phyloP scores from a whole-genome alignment of 2,329 filamentous ascomycete species.

The Pseudogymnoascus sp. region DNA sequence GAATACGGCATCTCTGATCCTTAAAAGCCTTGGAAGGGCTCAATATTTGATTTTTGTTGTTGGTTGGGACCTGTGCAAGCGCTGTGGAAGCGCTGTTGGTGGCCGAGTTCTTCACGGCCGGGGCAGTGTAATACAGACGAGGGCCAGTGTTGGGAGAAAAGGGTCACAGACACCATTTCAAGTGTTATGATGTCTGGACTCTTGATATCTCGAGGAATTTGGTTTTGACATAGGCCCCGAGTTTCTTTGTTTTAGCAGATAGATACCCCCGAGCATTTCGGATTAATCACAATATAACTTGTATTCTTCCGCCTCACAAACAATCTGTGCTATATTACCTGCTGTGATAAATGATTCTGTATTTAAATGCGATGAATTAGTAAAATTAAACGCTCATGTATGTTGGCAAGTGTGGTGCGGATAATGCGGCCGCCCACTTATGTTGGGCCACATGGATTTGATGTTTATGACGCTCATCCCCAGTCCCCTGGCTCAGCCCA shows the following conservation, averaged over 20 bases:
- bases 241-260: background rate
- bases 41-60: constrained; percentile 8
- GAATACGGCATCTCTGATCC: constrained; percentile 93
- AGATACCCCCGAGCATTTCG: background rate
- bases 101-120: background rate
- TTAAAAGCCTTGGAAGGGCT: constrained; percentile 45
- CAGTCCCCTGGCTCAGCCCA: background rate
- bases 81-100: background rate
- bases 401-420: background rate
- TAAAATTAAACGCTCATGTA: background rate
- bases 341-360: background rate
- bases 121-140: background rate
- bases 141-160: background rate
- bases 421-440: constrained; percentile 6
- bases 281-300: background rate
- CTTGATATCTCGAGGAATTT: background rate
- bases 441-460: constrained; percentile 5
- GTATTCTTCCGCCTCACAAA: background rate
- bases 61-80: background rate
- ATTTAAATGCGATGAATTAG: background rate
- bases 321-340: background rate
- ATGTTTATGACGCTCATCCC: constrained; percentile 7
- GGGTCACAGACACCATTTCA: background rate
- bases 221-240: too few species aligned
- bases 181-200: background rate